Evolutionary conservation across 495 filamentous ascomycete species (phyloP).

Genomic region (Penicillium nucicola): DNA sequence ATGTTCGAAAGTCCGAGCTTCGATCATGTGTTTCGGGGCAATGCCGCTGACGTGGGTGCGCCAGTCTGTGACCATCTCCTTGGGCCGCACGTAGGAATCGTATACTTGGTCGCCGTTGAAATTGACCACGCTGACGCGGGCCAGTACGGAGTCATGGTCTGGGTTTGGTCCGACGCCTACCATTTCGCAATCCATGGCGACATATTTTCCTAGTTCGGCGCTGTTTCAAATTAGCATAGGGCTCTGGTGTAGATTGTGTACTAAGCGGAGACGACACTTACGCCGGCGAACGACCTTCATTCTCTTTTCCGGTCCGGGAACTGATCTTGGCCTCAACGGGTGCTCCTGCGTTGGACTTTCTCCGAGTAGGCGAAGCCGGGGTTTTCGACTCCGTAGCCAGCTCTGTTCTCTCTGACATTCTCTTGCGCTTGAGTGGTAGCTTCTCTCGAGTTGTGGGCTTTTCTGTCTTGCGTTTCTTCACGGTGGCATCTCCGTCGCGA

Average conservation of each 20-base stretch:
- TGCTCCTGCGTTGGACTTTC: slow-evolving; percentile 22
- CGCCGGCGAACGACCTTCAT: slow-evolving; percentile 50
- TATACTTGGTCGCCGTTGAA: slow-evolving; percentile 88
- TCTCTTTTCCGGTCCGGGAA: slow-evolving; percentile 34
- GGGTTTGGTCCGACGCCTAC: slow-evolving; percentile 76
- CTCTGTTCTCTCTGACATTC: slow-evolving; percentile 28
- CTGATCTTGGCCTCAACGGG: slow-evolving; percentile 13
- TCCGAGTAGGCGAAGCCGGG: slow-evolving; percentile 14
- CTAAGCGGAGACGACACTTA: slow-evolving; percentile 20
- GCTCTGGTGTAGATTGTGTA: background rate
- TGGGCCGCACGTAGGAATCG: slow-evolving; percentile 83
- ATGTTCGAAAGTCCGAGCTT: slow-evolving; percentile 65
- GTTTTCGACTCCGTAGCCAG: slow-evolving; percentile 10
- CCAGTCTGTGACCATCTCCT: slow-evolving; percentile 80
- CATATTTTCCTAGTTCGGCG: slow-evolving; percentile 72
- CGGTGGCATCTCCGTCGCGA: slow-evolving; percentile 29
- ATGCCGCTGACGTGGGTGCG: slow-evolving; percentile 83
- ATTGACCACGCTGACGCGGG: slow-evolving; percentile 83
- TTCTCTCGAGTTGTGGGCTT: slow-evolving; percentile 5
- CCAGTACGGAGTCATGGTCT: slow-evolving; percentile 66
- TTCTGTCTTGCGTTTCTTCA: slow-evolving; percentile 40
- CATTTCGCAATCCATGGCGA: slow-evolving; percentile 98
- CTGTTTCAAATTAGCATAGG: slow-evolving; percentile 23
- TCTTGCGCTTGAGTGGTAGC: slow-evolving; percentile 26
- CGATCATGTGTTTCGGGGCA: slow-evolving; percentile 61